phyloP scores from a whole-genome alignment of 176 grass and related monocot species.

The Zizania latifolia region DNA sequence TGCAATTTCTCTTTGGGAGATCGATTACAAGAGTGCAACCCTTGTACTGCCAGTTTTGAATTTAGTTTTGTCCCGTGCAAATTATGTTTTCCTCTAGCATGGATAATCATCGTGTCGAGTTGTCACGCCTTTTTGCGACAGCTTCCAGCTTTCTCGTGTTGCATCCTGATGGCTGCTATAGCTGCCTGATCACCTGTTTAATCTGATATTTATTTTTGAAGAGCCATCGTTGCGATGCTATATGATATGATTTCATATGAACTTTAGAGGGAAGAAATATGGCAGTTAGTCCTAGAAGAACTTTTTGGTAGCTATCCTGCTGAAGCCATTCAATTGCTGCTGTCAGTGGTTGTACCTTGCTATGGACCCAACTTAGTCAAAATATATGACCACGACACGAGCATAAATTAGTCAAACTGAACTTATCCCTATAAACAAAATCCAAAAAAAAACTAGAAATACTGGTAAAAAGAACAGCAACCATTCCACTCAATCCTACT shows the following conservation, averaged over 20 bases:
- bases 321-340: background rate
- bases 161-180: background rate
- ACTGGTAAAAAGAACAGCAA: background rate
- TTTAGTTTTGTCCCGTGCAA: background rate
- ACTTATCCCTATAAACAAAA: background rate
- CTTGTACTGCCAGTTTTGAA: background rate
- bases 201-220: background rate
- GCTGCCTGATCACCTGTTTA: background rate
- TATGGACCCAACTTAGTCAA: background rate
- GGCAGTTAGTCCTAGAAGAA: background rate
- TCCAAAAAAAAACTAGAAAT: background rate
- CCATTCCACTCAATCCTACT: background rate
- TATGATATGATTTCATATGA: background rate
- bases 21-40: background rate
- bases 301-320: no score
- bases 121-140: slow-evolving; percentile 1
- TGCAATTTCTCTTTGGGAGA: background rate
- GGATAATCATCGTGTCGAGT: slow-evolving; percentile 1
- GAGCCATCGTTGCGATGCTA: background rate
- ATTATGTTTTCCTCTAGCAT: background rate
- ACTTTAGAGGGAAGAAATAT: background rate
- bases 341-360: background rate
- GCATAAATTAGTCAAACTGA: background rate
- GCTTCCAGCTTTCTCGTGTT: background rate
- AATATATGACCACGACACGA: background rate